Evolutionary conservation across 2,329 filamentous ascomycete genomes (phyloP).

Genomic region (Paradendryphiella salina): DNA sequence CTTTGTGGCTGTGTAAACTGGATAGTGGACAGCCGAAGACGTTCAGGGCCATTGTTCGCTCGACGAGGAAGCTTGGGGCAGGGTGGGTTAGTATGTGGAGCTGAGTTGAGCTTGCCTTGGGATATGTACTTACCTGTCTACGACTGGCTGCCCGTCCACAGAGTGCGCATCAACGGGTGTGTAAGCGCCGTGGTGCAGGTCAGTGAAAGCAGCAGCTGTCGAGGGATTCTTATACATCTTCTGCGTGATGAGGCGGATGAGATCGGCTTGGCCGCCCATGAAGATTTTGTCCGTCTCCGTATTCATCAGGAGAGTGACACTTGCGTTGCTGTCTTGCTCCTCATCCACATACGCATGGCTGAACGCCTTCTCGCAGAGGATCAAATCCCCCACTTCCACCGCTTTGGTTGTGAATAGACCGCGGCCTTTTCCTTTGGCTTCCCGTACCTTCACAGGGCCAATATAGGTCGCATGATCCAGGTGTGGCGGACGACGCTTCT

Average conservation of each 20-base stretch:
- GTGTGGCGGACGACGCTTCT: slow-evolving; percentile 44
- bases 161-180: slow-evolving; percentile 22
- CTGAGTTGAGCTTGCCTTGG: background rate
- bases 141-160: slow-evolving; percentile 47
- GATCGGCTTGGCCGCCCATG: slow-evolving; percentile 48
- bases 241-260: slow-evolving; percentile 51
- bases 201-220: slow-evolving; percentile 40
- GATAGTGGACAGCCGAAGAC: slow-evolving; percentile 47
- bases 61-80: slow-evolving; percentile 49
- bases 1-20: slow-evolving; percentile 16
- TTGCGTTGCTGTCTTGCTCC: slow-evolving; percentile 6
- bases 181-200: slow-evolving; percentile 48
- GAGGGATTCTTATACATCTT: slow-evolving; percentile 53
- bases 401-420: slow-evolving; percentile 56
- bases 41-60: slow-evolving; percentile 52
- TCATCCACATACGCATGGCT: slow-evolving; percentile 44
- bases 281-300: slow-evolving; percentile 34
- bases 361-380: slow-evolving; percentile 60
- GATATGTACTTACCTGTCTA: slow-evolving; percentile 46
- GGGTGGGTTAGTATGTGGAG: too few species aligned
- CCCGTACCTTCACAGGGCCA: slow-evolving; percentile 48
- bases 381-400: slow-evolving; percentile 41
- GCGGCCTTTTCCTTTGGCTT: slow-evolving; percentile 48
- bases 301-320: slow-evolving; percentile 47
- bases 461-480: slow-evolving; percentile 56